Evolutionary conservation across 2,329 filamentous ascomycete genomes (phyloP), one percentile per base, ranked within the genome.

Genomic region (Penicillium sp.): DNA sequence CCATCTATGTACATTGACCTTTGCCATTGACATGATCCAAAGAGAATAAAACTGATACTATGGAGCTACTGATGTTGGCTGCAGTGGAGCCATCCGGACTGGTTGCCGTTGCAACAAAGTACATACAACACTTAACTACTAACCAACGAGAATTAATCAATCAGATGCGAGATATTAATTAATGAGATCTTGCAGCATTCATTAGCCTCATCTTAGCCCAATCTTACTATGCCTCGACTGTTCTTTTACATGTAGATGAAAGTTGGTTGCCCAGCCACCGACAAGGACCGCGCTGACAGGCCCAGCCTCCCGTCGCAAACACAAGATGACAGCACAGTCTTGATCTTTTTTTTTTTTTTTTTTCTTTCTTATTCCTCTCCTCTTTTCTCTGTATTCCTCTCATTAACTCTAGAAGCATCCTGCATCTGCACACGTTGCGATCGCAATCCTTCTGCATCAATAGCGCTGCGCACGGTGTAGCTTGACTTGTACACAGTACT

Each of bases 271-370:
- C 64, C 56, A 66, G 64, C 64, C 64, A 61, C 64, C 61, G 45
- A 51, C 42, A 56, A 50, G 29, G 24, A 38, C 26, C 37, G 35
- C 37, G 38, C 36, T 60, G 47, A 62, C 53, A 64, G 54, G 62
- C 57, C 64, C 63, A 66, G 62, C 64, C 64, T 63, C 63, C 54
- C 37, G 29, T 42, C 52, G 39, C 47, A 51, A 44, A 42, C 51
- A 46, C 38, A 51, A 49, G 40, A 57, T 50, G 52, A 54, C 46
- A 32, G 40, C 43, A 49, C 36, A 6, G 16, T 18, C 31, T 34
- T 34, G 22, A 40, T 50, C 39, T 32, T 46, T 46, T 44, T 44
- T 13, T 50, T 27, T n/a, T n/a, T n/a, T n/a, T n/a, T n/a, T n/a
- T n/a, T n/a, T n/a, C n/a, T n/a, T n/a, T n/a, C n/a, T n/a, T 46